A percentile compares a stretch with the other conserved stretches of the same genome.
These are phyloP conservation scores for Mentha longifolia DNA, from an alignment of 257 asterid species.

Conservation along the genomic window DNA sequence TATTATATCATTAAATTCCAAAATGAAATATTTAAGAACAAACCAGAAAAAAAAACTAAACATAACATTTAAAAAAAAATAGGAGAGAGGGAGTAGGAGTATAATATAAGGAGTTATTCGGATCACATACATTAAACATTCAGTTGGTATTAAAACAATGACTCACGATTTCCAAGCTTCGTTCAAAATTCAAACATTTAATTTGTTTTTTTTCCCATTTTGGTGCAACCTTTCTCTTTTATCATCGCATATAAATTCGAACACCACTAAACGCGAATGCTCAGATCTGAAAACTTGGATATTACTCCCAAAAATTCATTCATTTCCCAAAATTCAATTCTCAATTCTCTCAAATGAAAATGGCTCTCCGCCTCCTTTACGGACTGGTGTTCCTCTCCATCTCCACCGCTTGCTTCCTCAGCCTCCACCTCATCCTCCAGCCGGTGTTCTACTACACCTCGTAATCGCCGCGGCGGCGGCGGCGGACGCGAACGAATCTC, in stretches of 20 bases:
- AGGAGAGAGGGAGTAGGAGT: too few species aligned
- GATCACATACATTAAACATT: slow-evolving; percentile 1
- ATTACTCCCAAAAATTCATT: slow-evolving; percentile 25
- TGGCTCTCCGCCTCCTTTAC: slow-evolving; percentile 51
- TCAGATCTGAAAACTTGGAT: slow-evolving; percentile 41
- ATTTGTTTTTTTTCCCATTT: slow-evolving; percentile 7
- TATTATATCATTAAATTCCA: too few species aligned
- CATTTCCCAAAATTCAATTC: not conserved
- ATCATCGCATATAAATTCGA: not conserved
- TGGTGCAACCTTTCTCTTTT: slow-evolving; percentile 2
- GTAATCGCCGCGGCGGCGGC: slow-evolving; percentile 23
- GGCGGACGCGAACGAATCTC: not conserved
- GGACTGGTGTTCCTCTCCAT: slow-evolving; percentile 53
- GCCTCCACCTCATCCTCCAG: slow-evolving; percentile 55
- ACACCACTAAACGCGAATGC: not conserved
- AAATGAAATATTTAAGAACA: too few species aligned
- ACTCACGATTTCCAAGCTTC: not conserved
- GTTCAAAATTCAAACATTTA: slow-evolving; percentile 26
- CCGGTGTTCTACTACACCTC: slow-evolving; percentile 62
- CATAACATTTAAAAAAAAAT: too few species aligned
- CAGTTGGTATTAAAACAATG: not conserved
- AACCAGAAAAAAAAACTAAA: too few species aligned
- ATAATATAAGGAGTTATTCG: too few species aligned
- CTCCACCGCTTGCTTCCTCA: slow-evolving; percentile 57
- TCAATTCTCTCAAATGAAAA: not conserved